Evolutionary conservation across 768 basidiomycete genomes (phyloP), one percentile per base, ranked within the genome.

Genomic region (Chalciporus sphaerocephalus): DNA sequence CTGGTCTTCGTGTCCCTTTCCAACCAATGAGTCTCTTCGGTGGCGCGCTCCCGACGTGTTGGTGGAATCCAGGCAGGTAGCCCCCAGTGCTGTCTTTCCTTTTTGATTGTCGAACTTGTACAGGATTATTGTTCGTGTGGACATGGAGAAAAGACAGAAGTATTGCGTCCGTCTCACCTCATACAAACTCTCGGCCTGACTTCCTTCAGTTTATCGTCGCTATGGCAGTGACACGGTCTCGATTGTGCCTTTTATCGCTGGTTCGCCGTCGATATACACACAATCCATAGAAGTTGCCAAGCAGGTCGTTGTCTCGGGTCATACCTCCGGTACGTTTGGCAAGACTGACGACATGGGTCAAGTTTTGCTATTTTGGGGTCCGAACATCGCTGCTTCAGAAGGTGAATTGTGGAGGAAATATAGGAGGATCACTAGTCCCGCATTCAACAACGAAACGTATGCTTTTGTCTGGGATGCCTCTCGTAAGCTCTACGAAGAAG

Each of bases 371-470:
- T 49, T 49, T 15, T 57, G 55, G 55, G 59, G 52, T 15, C 47
- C 55, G 5, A 63, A 38, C 20, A 32, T 61, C 10, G 16, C 55
- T 23, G n/a, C 44, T 18, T 27, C 40, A 16, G 44, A 50, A 3
- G 54, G 48, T 4, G 47, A 54, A 8, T 30, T 32, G 11, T 56
- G 60, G 54, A 62, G 47, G 27, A 61, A 47, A 24, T 40, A 61
- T 25, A 46, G 60, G 47, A 53, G 25, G 33, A 51, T 59, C 7
- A 18, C 39, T 12, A 51, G 41, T 25, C 59, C 58, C 39, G 58
- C 61, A 1, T 60, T 60, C 8, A 52, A 57, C 40, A 60, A 48
- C 6, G 51, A 60, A 10, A 57, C 48, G 59, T 62, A 62, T 24
- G 17, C 40, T 16, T 50, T 57, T 28, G 54, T 62, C 15, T 62